phyloP scores from a whole-genome alignment of 78 protist species.

The Dictyostelium discoideum region DNA sequence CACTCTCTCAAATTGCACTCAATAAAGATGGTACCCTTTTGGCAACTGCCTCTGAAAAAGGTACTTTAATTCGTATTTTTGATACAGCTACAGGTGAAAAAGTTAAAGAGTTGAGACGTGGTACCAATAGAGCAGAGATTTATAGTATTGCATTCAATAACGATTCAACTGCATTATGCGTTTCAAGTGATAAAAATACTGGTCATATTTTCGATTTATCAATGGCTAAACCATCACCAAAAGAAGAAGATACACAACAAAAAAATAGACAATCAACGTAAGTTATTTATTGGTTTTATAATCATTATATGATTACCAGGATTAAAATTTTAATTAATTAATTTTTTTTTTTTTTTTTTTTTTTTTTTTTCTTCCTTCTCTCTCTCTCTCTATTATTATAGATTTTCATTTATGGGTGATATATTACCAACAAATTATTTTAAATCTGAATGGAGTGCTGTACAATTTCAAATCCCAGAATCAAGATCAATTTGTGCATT shows the following conservation, averaged over 20 bases:
- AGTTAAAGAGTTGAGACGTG: slow-evolving; percentile 94
- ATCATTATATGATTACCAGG: background rate
- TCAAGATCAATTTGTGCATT: slow-evolving; percentile 91
- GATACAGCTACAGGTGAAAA: slow-evolving; percentile 90
- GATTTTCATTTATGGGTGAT: slow-evolving; percentile 87
- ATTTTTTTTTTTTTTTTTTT: background rate
- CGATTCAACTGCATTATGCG: slow-evolving; percentile 88
- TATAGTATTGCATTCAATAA: slow-evolving; percentile 87
- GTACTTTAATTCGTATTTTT: slow-evolving; percentile 96
- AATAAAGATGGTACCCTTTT: slow-evolving; percentile 93
- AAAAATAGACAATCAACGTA: slow-evolving; percentile 53
- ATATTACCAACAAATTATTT: slow-evolving; percentile 93
- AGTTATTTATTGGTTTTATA: background rate
- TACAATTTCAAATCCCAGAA: slow-evolving; percentile 93
- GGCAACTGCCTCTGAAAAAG: slow-evolving; percentile 97
- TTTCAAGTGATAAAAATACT: slow-evolving; percentile 95
- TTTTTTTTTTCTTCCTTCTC: background rate
- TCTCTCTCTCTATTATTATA: background rate
- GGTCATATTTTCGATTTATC: slow-evolving; percentile 93
- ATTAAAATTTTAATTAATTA: background rate
- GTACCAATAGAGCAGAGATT: slow-evolving; percentile 92
- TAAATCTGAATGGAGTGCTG: slow-evolving; percentile 96
- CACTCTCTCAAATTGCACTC: slow-evolving; percentile 88
- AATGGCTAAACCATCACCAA: slow-evolving; percentile 9
- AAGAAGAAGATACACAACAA: slow-evolving; percentile 19